Conservation (phyloP, 139 green algal species). For the Closterium sp. region DNA sequence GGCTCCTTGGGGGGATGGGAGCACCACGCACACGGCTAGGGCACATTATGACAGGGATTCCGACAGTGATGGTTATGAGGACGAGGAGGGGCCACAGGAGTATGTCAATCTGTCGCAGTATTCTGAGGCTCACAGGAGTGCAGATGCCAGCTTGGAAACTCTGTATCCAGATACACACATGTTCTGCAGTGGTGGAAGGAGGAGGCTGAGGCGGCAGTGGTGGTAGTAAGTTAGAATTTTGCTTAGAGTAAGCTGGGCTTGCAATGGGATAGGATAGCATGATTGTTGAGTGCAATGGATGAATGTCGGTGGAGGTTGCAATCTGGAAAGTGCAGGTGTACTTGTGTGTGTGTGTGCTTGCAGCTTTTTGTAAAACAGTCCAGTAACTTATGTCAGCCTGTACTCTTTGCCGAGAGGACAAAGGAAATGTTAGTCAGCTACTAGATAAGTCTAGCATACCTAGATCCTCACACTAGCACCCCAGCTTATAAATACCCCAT, state of each 20-base stretch:
- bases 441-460: not conserved
- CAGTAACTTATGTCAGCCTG: not conserved
- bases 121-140: not conserved
- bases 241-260: not conserved
- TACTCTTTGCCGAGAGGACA: not conserved
- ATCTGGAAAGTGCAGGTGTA: not conserved
- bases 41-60: not conserved
- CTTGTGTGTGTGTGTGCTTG: not conserved
- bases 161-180: conserved; percentile 15
- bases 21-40: not conserved
- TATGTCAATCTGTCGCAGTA: conserved; percentile 2
- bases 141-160: not conserved
- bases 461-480: not conserved
- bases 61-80: not conserved
- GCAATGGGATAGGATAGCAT: not conserved
- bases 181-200: not conserved
- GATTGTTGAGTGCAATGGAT: too few relatives aligned
- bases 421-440: not conserved
- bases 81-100: not conserved
- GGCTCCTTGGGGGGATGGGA: conserved; percentile 41
- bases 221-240: not conserved
- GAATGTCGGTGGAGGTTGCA: too few relatives aligned
- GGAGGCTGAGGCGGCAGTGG: not conserved
- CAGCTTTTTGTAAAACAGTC: too few relatives aligned
- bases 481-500: too few relatives aligned